Evolutionary conservation across 2,329 filamentous ascomycete species (phyloP).

Genomic region (Daldinia sp.): DNA sequence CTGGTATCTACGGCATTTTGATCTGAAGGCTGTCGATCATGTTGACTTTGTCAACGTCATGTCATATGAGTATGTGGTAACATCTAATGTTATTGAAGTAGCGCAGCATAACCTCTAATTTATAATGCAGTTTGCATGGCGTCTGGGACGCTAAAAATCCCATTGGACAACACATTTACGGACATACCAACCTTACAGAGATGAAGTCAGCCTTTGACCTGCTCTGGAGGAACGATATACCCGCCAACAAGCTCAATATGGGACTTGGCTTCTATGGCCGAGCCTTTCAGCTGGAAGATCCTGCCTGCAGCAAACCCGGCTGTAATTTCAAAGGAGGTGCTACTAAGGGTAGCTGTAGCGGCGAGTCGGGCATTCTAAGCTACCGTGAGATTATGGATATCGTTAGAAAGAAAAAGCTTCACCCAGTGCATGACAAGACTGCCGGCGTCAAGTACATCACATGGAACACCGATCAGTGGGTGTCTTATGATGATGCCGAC

Average conservation of each 20-base stretch:
- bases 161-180: background rate
- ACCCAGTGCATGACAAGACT: background rate
- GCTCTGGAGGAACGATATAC: slow-evolving; percentile 1
- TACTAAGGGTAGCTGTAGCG: background rate
- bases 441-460: background rate
- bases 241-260: background rate
- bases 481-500: background rate
- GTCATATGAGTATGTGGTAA: background rate
- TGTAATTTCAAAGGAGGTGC: background rate
- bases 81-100: background rate
- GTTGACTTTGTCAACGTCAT: slow-evolving; percentile 8
- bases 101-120: background rate
- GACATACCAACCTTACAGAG: slow-evolving; percentile 5
- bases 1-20: slow-evolving; percentile 8
- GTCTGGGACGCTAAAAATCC: background rate
- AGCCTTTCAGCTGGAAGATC: background rate
- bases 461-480: slow-evolving; percentile 7
- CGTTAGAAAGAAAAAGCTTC: background rate
- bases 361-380: background rate
- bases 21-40: background rate
- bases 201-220: background rate
- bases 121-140: background rate
- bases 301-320: background rate
- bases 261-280: slow-evolving; percentile 4
- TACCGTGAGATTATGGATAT: background rate